Evolutionary conservation across 2,329 filamentous ascomycete species (phyloP).

Genomic region (Pleoardoris graminearum): DNA sequence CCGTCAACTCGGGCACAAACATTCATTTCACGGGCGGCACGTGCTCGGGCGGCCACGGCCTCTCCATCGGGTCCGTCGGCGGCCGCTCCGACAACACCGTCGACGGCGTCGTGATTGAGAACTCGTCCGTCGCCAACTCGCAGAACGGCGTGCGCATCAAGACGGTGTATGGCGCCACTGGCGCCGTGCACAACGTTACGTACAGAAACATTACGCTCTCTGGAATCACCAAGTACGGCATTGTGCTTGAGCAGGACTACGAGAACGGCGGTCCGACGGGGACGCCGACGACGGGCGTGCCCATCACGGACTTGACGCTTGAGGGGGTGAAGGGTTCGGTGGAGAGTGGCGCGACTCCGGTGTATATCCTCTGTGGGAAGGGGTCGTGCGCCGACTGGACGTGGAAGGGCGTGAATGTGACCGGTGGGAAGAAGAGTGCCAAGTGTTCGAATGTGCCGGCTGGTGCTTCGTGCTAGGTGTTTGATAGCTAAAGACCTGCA

Average conservation of each 20-base stretch:
- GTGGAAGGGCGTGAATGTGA: conserved; percentile 52
- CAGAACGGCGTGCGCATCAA: conserved; percentile 64
- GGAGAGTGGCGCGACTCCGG: conserved; percentile 37
- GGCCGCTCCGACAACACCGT: conserved; percentile 60
- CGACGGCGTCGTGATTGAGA: conserved; percentile 55
- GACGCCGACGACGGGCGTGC: conserved; percentile 52
- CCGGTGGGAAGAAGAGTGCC: conserved; percentile 44
- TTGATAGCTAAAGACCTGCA: no score
- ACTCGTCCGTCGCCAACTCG: conserved; percentile 55
- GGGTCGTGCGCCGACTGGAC: conserved; percentile 59
- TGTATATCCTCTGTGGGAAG: conserved; percentile 61
- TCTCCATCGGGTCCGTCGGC: conserved; percentile 64
- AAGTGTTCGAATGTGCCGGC: conserved; percentile 41
- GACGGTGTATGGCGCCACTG: conserved; percentile 57
- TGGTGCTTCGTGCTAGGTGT: conserved; percentile 44
- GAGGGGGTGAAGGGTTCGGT: conserved; percentile 48
- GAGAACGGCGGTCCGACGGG: conserved; percentile 51
- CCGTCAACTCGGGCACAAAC: conserved; percentile 59
- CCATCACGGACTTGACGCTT: conserved; percentile 51
- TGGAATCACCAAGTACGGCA: conserved; percentile 54
- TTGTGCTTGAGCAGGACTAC: conserved; percentile 59
- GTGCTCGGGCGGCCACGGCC: conserved; percentile 59
- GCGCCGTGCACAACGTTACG: conserved; percentile 53
- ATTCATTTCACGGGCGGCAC: conserved; percentile 46
- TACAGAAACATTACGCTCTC: conserved; percentile 54